A percentile compares a stretch with the other conserved stretches of the same genome.
These are phyloP conservation scores for Daldinia sp. DNA, from an alignment of 2,329 filamentous ascomycete genomes.

Conservation along the genomic window DNA sequence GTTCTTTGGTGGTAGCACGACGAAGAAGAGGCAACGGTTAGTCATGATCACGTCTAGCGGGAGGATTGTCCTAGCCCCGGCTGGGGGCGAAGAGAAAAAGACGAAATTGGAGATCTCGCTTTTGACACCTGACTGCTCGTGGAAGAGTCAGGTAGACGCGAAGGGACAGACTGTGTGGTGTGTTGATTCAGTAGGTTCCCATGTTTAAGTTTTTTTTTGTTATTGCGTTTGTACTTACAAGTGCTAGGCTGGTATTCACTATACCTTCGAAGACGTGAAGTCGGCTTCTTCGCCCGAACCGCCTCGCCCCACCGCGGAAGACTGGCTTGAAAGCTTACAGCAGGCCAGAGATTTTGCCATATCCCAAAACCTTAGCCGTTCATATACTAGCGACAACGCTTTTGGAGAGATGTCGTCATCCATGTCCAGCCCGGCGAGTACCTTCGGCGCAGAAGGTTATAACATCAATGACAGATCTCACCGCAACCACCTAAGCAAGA, in stretches of 20 bases:
- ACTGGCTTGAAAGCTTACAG: constrained; percentile 93
- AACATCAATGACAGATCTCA: constrained; percentile 64
- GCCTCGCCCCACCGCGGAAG: constrained; percentile 78
- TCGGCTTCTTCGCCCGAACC: constrained; percentile 66
- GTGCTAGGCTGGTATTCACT: constrained; percentile 83
- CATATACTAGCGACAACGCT: constrained; percentile 74
- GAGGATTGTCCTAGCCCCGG: constrained; percentile 88
- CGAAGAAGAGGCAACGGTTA: constrained; percentile 91
- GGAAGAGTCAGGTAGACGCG: constrained; percentile 83
- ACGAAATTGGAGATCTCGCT: constrained; percentile 93
- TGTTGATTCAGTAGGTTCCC: constrained; percentile 85
- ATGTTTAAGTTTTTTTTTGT: constrained; percentile 3
- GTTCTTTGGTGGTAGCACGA: constrained; percentile 91
- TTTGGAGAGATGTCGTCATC: constrained; percentile 77
- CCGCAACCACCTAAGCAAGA: constrained; percentile 70
- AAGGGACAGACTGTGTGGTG: constrained; percentile 91
- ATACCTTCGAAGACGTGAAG: constrained; percentile 94
- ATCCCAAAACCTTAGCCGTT: constrained; percentile 75
- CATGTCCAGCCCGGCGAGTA: constrained; percentile 81
- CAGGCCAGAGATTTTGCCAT: constrained; percentile 86
- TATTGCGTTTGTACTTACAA: constrained; percentile 41
- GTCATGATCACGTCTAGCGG: constrained; percentile 96
- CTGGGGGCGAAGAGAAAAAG: constrained; percentile 95
- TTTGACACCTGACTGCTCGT: constrained; percentile 78
- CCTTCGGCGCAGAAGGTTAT: constrained; percentile 70